A percentile compares a stretch with the other conserved stretches of the same genome.
phyloP scores from a whole-genome alignment of 2,329 filamentous ascomycete species.

The Cordyceps cicadae region DNA sequence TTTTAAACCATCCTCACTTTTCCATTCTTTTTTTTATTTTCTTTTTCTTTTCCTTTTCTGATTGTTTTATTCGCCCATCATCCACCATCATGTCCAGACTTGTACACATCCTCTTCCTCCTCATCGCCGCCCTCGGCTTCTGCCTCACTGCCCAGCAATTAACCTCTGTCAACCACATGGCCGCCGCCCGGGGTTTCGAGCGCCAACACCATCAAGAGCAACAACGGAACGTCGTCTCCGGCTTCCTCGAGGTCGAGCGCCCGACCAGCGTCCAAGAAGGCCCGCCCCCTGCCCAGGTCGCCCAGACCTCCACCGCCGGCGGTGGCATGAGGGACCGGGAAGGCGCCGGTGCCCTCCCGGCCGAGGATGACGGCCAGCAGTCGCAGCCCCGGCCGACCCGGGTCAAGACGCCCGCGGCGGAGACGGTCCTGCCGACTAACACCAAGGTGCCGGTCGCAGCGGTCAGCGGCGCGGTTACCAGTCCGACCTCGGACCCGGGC shows the following conservation, averaged over 20 bases:
- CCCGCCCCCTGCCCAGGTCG: not conserved
- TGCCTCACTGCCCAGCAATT: slow-evolving; percentile 4
- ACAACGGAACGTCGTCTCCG: not conserved
- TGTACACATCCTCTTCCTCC: not conserved
- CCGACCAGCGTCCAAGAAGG: not conserved
- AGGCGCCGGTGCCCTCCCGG: not conserved
- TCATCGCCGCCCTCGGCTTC: slow-evolving; percentile 5
- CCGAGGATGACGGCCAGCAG: not conserved
- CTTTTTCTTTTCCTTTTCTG: not conserved
- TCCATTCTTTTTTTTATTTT: not conserved
- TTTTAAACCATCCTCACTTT: not conserved
- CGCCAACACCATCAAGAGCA: not conserved
- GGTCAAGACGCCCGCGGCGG: slow-evolving; percentile 7
- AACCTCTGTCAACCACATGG: not conserved
- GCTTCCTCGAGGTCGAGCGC: not conserved
- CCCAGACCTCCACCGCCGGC: not conserved
- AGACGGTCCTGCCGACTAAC: slow-evolving; percentile 3
- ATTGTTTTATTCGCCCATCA: not conserved
- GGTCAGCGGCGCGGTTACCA: not conserved
- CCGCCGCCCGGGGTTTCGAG: not conserved
- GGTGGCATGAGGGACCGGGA: not conserved
- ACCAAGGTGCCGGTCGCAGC: slow-evolving; percentile 9
- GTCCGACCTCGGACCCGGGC: not conserved
- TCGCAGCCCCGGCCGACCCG: not conserved
- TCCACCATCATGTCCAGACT: not conserved